Base-by-base conservation (phyloP, 257 asterid genomes). In the Solanum piurae region DNA sequence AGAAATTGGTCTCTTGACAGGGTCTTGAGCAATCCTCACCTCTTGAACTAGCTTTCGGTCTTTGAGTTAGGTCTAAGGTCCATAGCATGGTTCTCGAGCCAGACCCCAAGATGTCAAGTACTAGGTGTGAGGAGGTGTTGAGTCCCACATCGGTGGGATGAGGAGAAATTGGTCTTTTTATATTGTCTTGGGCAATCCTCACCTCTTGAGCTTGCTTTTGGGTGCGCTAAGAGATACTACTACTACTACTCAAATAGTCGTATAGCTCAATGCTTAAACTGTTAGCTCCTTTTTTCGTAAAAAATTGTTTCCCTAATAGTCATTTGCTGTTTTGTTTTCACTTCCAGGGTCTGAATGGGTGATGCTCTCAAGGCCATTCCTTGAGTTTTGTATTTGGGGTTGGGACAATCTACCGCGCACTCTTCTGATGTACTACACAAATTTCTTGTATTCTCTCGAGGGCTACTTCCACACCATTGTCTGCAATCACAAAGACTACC, bases 371-470 rank as follows among this genome's bases (percentile, higher is more conserved):
- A 93, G 99, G 87, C 83, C 98, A 66, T 97, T 97, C 90, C 94
- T 96, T 2, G 98, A 96, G 93, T 97, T 97, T n/a, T 95, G 95
- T 93, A 94, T 97, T 33, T 95, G 98, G 98, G 98, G 99, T 2
- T 97, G 99, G 99, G 99, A 97, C 85, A 97, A 96, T 92, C 98
- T 97, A 77, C 99, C 99, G 0, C 99, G 99, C 55, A 96, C 97
- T 13, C 99, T 97, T 25, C 94, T 97, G 40, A 89, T 97, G 98
- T 97, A 96, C 94, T 97, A 91, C 94, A 92, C 99, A 3, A 97
- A 97, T 73, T 95, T 94, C 94, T 92, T 96, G 87, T 95, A 95
- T n/a, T 94, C 99, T 18, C 86, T 92, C 0, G 99, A 97, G 86
- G 96, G 99, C 20, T 97, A 96, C 89, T 97, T 97, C 92, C 99